Conservation (phyloP, 176 grass and related monocot genomes). For the Carex parvula region DNA sequence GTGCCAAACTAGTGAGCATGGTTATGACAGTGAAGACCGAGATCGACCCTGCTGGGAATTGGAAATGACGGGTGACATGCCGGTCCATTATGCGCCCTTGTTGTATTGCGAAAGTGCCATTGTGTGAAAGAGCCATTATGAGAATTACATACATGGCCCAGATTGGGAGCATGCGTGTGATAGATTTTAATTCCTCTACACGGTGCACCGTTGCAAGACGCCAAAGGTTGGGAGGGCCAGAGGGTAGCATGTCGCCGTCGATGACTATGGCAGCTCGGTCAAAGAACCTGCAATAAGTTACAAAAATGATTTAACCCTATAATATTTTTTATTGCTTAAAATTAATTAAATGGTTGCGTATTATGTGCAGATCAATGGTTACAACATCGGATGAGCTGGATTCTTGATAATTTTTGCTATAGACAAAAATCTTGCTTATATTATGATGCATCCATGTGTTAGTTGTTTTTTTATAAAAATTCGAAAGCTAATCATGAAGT, state of each 20-base stretch:
- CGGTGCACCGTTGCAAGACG: constrained; percentile 65
- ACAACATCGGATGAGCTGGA: neutral
- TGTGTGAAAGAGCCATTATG: constrained; percentile 55
- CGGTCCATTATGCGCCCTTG: constrained; percentile 80
- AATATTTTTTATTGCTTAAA: neutral
- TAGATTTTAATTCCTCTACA: constrained; percentile 82
- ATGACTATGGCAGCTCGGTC: constrained; percentile 49
- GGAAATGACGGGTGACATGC: constrained; percentile 41
- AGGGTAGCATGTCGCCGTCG: constrained; percentile 28
- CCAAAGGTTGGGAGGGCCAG: constrained; percentile 51
- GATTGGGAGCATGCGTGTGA: constrained; percentile 62
- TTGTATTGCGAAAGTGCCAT: constrained; percentile 67
- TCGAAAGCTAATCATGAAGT: neutral
- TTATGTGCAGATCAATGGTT: constrained; percentile 15
- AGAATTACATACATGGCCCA: constrained; percentile 57
- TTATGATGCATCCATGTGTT: neutral
- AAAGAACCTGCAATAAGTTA: constrained; percentile 47
- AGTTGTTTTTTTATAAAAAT: neutral
- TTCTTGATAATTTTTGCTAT: neutral
- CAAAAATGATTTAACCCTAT: neutral
- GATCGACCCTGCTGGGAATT: constrained; percentile 64
- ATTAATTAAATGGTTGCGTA: neutral
- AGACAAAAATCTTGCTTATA: neutral
- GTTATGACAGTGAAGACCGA: constrained; percentile 57
- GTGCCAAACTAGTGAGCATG: constrained; percentile 47